Conservation (phyloP, 1,284 basidiomycete species). For the Mycena sp. region DNA sequence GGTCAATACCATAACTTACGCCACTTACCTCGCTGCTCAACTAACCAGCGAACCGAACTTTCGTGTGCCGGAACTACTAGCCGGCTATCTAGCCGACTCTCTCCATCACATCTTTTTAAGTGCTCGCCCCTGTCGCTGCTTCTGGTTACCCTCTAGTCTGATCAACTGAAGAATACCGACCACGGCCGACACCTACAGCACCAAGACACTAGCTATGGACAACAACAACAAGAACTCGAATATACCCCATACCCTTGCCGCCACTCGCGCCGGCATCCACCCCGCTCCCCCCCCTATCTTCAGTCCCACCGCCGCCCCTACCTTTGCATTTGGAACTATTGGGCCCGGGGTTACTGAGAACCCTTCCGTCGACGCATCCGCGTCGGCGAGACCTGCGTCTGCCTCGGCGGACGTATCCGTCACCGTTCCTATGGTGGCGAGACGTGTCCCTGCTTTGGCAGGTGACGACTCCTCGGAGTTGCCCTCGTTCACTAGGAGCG, state of each 20-base stretch:
- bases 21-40: too few species aligned
- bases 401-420: background rate
- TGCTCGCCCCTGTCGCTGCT: background rate
- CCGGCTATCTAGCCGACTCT: constrained; percentile 4
- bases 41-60: too few species aligned
- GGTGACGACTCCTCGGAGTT: constrained; percentile 1
- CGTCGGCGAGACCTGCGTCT: background rate
- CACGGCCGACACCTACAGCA: background rate
- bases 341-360: background rate
- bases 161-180: constrained; percentile 2
- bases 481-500: background rate
- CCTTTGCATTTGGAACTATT: too few species aligned
- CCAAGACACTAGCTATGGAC: constrained; percentile 6
- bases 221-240: background rate
- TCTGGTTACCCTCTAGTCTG: constrained; percentile 3
- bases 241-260: too few species aligned
- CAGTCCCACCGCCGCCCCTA: background rate
- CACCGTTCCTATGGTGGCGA: background rate
- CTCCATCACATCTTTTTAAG: constrained; percentile 11
- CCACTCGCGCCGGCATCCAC: too few species aligned
- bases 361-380: background rate
- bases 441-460: background rate
- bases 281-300: too few species aligned
- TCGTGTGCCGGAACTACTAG: too few species aligned
- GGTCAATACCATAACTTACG: too few species aligned